Evolutionary conservation across 2,329 filamentous ascomycete species (phyloP), one percentile per base, ranked within the genome.

Genomic region (Apiospora sp.): DNA sequence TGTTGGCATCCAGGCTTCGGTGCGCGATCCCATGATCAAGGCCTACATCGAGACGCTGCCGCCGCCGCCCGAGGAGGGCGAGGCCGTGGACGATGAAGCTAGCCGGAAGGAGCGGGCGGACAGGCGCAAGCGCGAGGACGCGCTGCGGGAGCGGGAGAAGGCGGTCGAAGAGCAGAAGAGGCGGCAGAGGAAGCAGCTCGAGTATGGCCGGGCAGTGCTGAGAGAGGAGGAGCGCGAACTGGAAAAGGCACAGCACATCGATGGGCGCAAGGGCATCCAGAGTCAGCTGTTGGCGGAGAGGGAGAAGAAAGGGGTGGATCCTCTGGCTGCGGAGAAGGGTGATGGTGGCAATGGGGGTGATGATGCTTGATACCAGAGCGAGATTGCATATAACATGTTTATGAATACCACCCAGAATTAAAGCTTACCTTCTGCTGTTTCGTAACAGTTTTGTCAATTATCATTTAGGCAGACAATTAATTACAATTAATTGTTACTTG

Each of bases 161-260:
- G 81, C 84, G 4, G 91, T 93, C 8, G 88, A 89, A 43, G 90
- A 92, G 78, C 89, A 93, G 79, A 92, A 90, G 81, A 83, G 87
- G 76, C 85, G 84, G 77, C 87, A 92, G 74, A 86, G 89, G 76
- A 86, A 88, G 72, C 89, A 90, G 68, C 80, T 93, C 14, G 87
- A 88, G 46, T 87, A 86, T 64, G 90, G 91, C 27, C 92, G 89
- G 77, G 90, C 90, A 0, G 82, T 87, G 64, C 77, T 94, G 69
- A 83, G 89, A 48, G 91, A 93, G 72, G 91, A 92, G 75, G 92
- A 94, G 82, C 85, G 87, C 75, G 91, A 93, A 78, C 82, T 94
- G 71, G 88, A 93, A 78, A 84, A 86, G 74, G 93, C 92, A 0
- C 92, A 94, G 91, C 87, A 87, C 73, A 87, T 94, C 0, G 34